Conservation (phyloP, 371 early-diverging fungal genomes). For the Lichtheimia hyalospora region DNA sequence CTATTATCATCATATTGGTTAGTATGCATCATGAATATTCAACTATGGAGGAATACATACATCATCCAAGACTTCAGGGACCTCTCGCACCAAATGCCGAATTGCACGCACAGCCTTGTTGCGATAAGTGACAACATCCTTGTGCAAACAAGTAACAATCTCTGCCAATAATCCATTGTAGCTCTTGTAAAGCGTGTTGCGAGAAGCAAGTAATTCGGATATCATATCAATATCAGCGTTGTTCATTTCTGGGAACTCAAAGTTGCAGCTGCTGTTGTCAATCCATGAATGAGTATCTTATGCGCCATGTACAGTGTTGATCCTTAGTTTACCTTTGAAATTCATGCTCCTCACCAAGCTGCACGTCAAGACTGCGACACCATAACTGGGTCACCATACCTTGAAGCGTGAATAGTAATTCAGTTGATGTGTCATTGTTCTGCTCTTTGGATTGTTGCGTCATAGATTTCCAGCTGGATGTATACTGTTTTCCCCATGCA, state of each 20-base stretch:
- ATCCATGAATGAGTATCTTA: not conserved
- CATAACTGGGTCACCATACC: not conserved
- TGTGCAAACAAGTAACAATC: constrained; percentile 64
- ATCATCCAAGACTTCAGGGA: constrained; percentile 62
- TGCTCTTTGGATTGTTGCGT: not conserved
- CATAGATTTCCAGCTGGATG: not conserved
- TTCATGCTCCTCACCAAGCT: not conserved
- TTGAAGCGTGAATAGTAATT: not conserved
- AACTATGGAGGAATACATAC: constrained; percentile 17
- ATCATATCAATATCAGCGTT: constrained; percentile 28
- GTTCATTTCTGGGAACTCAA: constrained; percentile 30
- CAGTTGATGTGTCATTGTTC: not conserved
- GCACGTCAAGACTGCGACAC: not conserved
- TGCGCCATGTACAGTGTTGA: no score
- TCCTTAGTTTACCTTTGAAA: not conserved
- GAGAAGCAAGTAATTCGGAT: constrained; percentile 49
- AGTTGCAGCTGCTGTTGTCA: not conserved
- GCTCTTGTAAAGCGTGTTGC: constrained; percentile 64
- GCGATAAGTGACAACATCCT: constrained; percentile 67
- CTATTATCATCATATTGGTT: constrained; percentile 18
- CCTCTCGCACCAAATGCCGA: constrained; percentile 65
- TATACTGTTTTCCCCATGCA: constrained; percentile 16
- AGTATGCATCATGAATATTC: not conserved
- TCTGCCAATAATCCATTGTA: constrained; percentile 69
- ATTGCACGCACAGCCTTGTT: constrained; percentile 78